Percentiles rank a stretch among this genome's conserved stretches.
Conservation (phyloP, 2,329 filamentous ascomycete species). For the Ascochyta rabiei region DNA sequence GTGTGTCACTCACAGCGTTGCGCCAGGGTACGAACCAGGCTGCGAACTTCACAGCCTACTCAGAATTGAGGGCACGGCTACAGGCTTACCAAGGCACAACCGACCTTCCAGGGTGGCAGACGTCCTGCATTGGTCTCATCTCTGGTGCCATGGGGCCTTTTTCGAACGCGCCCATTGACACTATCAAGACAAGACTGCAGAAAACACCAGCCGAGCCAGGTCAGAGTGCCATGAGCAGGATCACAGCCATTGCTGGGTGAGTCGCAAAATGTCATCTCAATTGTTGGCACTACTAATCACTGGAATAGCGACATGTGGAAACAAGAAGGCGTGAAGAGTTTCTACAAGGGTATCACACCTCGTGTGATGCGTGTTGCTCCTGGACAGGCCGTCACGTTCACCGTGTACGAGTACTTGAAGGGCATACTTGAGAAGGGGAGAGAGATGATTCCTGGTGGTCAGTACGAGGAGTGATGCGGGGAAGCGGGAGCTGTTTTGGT, state of each 20-base stretch:
- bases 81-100: slow-evolving; percentile 75
- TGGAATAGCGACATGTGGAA: slow-evolving; percentile 60
- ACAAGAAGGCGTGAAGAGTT: slow-evolving; percentile 90
- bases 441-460: slow-evolving; percentile 54
- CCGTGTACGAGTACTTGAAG: slow-evolving; percentile 60
- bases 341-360: slow-evolving; percentile 99
- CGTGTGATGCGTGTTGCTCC: slow-evolving; percentile 97
- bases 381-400: slow-evolving; percentile 82
- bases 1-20: slow-evolving; percentile 90
- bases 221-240: slow-evolving; percentile 79
- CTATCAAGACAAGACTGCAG: slow-evolving; percentile 96
- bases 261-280: slow-evolving; percentile 30
- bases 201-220: slow-evolving; percentile 84
- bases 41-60: slow-evolving; percentile 94
- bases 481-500: neutral
- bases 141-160: slow-evolving; percentile 94
- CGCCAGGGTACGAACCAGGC: slow-evolving; percentile 97
- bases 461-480: slow-evolving; percentile 55
- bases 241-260: slow-evolving; percentile 70
- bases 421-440: slow-evolving; percentile 55
- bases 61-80: slow-evolving; percentile 83
- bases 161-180: slow-evolving; percentile 97
- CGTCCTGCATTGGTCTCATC: slow-evolving; percentile 86
- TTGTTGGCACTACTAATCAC: slow-evolving; percentile 12
- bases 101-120: slow-evolving; percentile 84